These are phyloP conservation scores for Cercospora sesami DNA, from an alignment of 2,329 filamentous ascomycete genomes.

Conservation along the genomic window DNA sequence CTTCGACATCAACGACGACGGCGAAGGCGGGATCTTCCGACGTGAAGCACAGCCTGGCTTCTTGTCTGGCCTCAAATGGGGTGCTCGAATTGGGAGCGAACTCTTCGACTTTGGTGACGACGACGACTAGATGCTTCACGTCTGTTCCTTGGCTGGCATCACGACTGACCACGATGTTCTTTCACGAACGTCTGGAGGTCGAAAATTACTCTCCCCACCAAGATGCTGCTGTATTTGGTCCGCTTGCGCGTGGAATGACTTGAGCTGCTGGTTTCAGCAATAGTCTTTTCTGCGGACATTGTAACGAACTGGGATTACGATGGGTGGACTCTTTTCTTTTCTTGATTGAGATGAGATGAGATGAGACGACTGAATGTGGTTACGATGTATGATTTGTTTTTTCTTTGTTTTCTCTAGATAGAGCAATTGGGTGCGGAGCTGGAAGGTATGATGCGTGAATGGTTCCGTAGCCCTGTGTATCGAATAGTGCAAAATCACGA, in stretches of 20 bases:
- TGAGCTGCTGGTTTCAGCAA: neutral
- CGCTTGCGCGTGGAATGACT: neutral
- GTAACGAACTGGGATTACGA: neutral
- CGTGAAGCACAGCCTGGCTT: neutral
- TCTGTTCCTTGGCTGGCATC: neutral
- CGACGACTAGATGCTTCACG: neutral
- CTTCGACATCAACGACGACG: neutral
- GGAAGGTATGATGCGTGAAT: neutral
- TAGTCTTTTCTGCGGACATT: neutral
- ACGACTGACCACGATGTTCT: neutral
- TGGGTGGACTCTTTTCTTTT: neutral
- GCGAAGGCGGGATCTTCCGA: neutral
- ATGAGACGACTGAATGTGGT: slow-evolving; percentile 1
- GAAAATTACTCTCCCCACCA: neutral
- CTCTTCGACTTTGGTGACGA: neutral
- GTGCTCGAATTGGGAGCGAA: neutral
- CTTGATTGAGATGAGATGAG: neutral
- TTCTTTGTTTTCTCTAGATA: neutral
- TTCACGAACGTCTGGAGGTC: neutral
- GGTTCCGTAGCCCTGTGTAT: neutral
- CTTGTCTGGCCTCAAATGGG: neutral
- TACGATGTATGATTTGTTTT: neutral
- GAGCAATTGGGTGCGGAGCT: neutral
- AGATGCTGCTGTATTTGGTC: neutral
- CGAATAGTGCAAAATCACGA: neutral